Evolutionary conservation across 176 grass and related monocot genomes (phyloP).

Genomic region (Avena sativa): DNA sequence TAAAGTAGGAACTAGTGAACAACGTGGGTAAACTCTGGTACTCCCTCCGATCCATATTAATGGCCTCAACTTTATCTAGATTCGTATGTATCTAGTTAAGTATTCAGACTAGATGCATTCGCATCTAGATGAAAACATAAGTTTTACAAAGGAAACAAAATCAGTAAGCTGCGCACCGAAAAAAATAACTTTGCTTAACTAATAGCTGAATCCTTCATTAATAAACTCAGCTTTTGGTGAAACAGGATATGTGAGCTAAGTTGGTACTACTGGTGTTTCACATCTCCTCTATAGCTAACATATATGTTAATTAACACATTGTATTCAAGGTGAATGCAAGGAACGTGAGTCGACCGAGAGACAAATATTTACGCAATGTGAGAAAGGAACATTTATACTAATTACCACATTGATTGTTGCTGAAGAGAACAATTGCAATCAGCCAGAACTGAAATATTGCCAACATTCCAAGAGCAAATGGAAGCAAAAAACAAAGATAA

Average conservation of each 20-base stretch:
- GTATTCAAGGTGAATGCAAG: neutral
- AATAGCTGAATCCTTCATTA: neutral
- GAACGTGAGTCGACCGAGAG: neutral
- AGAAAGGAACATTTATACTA: neutral
- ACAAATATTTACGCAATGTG: neutral
- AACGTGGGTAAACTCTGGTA: neutral
- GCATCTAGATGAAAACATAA: too few species aligned
- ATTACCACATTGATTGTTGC: neutral
- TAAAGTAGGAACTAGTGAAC: neutral
- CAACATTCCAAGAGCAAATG: neutral
- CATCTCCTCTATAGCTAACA: neutral
- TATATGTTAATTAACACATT: neutral
- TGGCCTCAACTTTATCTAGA: too few species aligned
- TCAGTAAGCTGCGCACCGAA: neutral
- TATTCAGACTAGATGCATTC: too few species aligned
- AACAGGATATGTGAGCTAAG: neutral
- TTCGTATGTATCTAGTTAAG: too few species aligned
- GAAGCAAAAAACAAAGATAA: neutral
- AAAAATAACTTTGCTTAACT: neutral
- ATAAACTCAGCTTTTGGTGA: neutral
- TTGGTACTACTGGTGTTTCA: neutral
- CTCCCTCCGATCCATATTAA: too few species aligned
- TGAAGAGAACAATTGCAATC: neutral
- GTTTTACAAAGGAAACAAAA: neutral
- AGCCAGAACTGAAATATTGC: neutral